Evolutionary conservation across 2,329 filamentous ascomycete genomes (phyloP), one percentile per base, ranked within the genome.

Genomic region (Diaporthe sp.): DNA sequence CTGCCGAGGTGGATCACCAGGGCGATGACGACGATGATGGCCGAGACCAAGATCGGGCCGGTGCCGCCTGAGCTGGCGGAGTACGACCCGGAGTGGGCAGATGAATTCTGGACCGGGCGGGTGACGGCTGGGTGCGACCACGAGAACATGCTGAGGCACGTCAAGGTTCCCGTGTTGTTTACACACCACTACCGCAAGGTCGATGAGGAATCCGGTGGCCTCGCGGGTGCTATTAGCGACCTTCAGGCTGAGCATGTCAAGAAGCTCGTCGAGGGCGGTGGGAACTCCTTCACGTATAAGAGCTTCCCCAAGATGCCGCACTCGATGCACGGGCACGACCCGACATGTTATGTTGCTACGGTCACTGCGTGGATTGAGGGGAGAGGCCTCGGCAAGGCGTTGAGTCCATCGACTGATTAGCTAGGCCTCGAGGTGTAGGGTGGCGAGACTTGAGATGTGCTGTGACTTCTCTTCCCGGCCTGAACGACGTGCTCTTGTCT

Each of bases 21-120:
- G 60, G 60, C 74, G 4, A 42, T 76, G 71, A 47, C 69, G 15
- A n/a, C 35, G 30, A 72, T 76, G 68, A 64, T 76, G 72, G 66
- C 55, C 25, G 70, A 74, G 67, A 76, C 67, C 19, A 75, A 74
- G 47, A 55, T 55, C 17, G 66, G 64, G 22, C 72, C 73, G 3
- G 66, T 72, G 54, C 73, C 66, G n/a, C 69, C 75, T 0, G 66
- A 76, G 8, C 58, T 76, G n/a, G 64, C 66, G 33, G 76, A 77
- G 45, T 77, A 77, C 28, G 76, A 77, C n/a, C 75, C 75, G 5
- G 75, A 76, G 54, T 77, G 73, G 76, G 76, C 69, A 9, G 64
- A 66, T 4, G 52, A 35, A 13, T 77, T 77, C 69, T 75, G 45
- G 47, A 71, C 19, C 28, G 76, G 76, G 17, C 50, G 68, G 3